A percentile compares a stretch with the other conserved stretches of the same genome.
These are phyloP conservation scores for Rhizopus delemar DNA, from an alignment of 371 early-diverging fungal species.

Conservation along the genomic window DNA sequence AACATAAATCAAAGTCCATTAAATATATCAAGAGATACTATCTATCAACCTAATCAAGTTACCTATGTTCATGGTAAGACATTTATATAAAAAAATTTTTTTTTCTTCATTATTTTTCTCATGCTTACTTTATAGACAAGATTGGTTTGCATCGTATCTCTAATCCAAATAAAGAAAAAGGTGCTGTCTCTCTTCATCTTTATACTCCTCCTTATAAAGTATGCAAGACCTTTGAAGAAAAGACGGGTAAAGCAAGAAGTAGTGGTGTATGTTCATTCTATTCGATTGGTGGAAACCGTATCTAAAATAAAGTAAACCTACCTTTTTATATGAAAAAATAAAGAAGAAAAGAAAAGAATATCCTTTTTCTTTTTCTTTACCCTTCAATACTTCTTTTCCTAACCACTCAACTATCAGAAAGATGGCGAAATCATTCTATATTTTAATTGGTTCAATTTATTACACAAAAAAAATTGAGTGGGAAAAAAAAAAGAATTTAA, in stretches of 20 bases:
- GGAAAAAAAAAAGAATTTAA: constrained; percentile 10
- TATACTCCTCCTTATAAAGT: constrained; percentile 89
- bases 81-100: constrained; percentile 2
- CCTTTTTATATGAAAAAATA: constrained; percentile 1
- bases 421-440: constrained; percentile 30
- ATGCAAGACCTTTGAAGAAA: constrained; percentile 84
- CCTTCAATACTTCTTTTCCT: constrained; percentile 11
- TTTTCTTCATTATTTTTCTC: constrained; percentile 1
- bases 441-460: constrained; percentile 20
- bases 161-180: constrained; percentile 62
- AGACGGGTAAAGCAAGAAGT: constrained; percentile 68
- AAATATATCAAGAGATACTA: constrained; percentile 34
- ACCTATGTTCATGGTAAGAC: constrained; percentile 85
- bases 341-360: constrained; percentile 10
- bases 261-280: constrained; percentile 74
- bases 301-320: constrained; percentile 7
- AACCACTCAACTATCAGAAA: constrained; percentile 24
- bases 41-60: constrained; percentile 65
- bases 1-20: constrained; percentile 13
- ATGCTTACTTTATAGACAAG: constrained; percentile 51
- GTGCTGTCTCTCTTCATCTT: constrained; percentile 87
- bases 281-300: constrained; percentile 58
- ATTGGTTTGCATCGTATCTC: constrained; percentile 88
- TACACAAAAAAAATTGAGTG: not conserved
- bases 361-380: constrained; percentile 8